Evolutionary conservation across 306 rosid species (phyloP).

Genomic region (Ochetophila trinervis): DNA sequence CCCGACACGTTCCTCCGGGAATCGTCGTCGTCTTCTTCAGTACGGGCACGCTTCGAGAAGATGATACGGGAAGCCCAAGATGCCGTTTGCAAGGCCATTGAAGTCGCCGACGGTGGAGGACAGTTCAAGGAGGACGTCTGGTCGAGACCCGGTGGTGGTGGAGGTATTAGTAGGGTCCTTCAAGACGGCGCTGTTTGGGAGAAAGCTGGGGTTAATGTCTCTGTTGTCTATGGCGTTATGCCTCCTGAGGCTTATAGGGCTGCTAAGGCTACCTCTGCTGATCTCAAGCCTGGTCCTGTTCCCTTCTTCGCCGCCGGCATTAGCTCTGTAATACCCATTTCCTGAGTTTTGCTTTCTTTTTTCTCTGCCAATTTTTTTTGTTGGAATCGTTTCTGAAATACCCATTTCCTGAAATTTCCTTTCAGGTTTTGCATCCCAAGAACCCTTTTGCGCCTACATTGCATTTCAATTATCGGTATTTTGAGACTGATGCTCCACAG

Average conservation of each 20-base stretch:
- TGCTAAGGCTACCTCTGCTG: conserved; percentile 54
- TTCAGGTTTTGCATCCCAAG: conserved; percentile 91
- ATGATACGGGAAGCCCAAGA: conserved; percentile 97
- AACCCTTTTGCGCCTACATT: conserved; percentile 95
- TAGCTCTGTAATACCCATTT: conserved; percentile 61
- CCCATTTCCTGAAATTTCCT: background rate
- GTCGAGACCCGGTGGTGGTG: conserved; percentile 98
- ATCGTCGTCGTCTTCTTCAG: conserved; percentile 42
- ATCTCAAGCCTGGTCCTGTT: conserved; percentile 80
- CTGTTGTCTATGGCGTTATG: conserved; percentile 94
- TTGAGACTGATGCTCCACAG: conserved; percentile 88
- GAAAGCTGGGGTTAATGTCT: conserved; percentile 97
- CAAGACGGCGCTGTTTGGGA: conserved; percentile 94
- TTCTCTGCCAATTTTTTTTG: background rate
- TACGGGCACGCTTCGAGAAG: conserved; percentile 85
- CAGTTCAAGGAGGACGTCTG: conserved; percentile 88
- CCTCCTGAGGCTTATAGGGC: conserved; percentile 99
- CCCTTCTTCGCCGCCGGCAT: conserved; percentile 96
- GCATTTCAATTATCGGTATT: conserved; percentile 94
- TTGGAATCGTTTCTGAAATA: background rate
- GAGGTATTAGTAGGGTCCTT: conserved; percentile 93
- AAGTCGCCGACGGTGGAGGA: conserved; percentile 73
- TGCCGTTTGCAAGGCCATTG: conserved; percentile 69
- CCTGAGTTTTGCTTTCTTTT: background rate
- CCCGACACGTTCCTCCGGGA: conserved; percentile 78